A percentile compares a stretch with the other conserved stretches of the same genome.
Evolutionary conservation across 306 rosid genomes (phyloP).

Genomic region (Lathyrus aphaca): DNA sequence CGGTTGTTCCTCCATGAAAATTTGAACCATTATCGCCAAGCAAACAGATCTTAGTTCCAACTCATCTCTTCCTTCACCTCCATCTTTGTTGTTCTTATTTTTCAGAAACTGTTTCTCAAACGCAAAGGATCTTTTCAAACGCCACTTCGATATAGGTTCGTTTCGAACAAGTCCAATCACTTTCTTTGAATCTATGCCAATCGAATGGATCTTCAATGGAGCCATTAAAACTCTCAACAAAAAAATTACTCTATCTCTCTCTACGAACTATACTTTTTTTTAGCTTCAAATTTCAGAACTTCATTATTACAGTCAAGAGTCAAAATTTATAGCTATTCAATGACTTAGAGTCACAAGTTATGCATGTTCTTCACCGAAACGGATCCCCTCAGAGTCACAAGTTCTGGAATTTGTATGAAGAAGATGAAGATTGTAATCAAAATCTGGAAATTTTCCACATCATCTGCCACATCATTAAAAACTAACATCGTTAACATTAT

Average conservation of each 20-base stretch:
- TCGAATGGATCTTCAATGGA: slow-evolving; percentile 93
- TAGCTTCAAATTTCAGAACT: slow-evolving; percentile 11
- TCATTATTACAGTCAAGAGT: slow-evolving; percentile 13
- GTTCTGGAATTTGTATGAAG: no score
- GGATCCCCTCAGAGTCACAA: no score
- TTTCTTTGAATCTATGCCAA: slow-evolving; percentile 64
- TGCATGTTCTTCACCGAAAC: slow-evolving; percentile 21
- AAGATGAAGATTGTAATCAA: no score
- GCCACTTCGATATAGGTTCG: slow-evolving; percentile 78
- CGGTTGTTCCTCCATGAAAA: slow-evolving; percentile 76
- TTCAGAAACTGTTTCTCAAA: slow-evolving; percentile 84
- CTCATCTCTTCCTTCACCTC: slow-evolving; percentile 44
- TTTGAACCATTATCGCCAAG: slow-evolving; percentile 89
- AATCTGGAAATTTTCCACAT: no score
- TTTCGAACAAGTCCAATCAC: slow-evolving; percentile 57
- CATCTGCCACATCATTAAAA: no score
- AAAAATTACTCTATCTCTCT: background rate
- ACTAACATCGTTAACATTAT: no score
- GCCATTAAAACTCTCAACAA: slow-evolving; percentile 47
- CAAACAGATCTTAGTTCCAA: slow-evolving; percentile 87
- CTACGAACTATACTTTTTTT: slow-evolving; percentile 24
- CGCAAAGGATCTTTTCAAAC: slow-evolving; percentile 62
- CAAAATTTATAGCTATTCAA: slow-evolving; percentile 31
- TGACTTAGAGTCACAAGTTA: slow-evolving; percentile 30
- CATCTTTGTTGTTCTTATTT: slow-evolving; percentile 49